Conservation (phyloP, 331 rosid species). For the Arachis monticola region DNA sequence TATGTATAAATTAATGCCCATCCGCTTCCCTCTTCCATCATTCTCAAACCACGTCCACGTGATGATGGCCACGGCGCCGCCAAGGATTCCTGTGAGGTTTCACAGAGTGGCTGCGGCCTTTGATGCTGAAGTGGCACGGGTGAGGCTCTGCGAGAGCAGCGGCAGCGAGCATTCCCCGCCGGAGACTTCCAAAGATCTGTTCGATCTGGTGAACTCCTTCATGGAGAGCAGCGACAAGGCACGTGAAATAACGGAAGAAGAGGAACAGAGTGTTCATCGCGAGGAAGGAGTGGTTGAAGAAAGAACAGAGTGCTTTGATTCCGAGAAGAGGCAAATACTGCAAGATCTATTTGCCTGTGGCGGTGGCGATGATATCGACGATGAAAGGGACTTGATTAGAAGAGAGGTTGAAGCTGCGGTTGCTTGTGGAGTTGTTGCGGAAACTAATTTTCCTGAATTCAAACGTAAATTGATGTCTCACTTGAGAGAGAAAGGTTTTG, state of each 20-base stretch:
- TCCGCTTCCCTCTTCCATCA: conserved; percentile 11
- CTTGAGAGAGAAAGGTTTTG: conserved; percentile 69
- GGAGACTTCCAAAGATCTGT: conserved; percentile 64
- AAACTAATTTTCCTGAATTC: conserved; percentile 45
- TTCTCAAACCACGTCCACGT: background rate
- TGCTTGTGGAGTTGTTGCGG: conserved; percentile 40
- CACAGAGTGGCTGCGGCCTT: conserved; percentile 73
- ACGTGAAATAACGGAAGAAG: conserved; percentile 4
- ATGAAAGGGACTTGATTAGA: conserved; percentile 43
- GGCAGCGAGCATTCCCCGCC: conserved; percentile 90
- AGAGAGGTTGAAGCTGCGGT: conserved; percentile 50
- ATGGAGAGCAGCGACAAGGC: conserved; percentile 55
- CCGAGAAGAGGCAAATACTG: conserved; percentile 48
- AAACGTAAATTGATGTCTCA: conserved; percentile 71
- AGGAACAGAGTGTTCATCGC: background rate
- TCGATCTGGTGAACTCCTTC: conserved; percentile 77
- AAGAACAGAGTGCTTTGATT: conserved; percentile 43
- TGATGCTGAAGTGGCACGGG: conserved; percentile 54
- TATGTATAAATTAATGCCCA: conserved; percentile 22
- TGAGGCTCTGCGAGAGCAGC: conserved; percentile 70
- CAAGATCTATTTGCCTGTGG: conserved; percentile 41
- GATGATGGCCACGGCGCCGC: conserved; percentile 9
- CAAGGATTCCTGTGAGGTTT: conserved; percentile 59
- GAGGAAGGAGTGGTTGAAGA: conserved; percentile 25
- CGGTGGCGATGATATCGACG: conserved; percentile 32